Evolutionary conservation across 495 filamentous ascomycete species (phyloP), one percentile per base, ranked within the genome.

Genomic region (Melanomma pulvis-pyrius): DNA sequence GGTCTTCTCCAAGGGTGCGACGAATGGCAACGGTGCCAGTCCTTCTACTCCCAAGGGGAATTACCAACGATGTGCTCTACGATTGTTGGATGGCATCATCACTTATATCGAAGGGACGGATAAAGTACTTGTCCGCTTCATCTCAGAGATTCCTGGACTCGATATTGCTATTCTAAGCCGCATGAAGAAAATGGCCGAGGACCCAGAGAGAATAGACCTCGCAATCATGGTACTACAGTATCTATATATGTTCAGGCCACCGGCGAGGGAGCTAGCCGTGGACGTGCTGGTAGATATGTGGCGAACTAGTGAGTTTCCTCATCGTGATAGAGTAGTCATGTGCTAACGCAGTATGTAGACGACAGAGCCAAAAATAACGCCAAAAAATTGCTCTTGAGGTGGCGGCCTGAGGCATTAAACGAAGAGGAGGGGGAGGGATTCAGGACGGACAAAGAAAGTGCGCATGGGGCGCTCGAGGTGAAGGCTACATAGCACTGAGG

Each of bases 81-180:
- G 86, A 63, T 81, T 97, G 22, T 79, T 99, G 21, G 92, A 97
- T 74, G 88, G 88, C n/a, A 88, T 98, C 63, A 72, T 93, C 22
- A 88, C 90, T 8, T 98, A 94, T 75, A 79, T 97, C 12, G 93
- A 96, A 67, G 82, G 86, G 26, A 88, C 89, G 56, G 96, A 98
- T 75, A 94, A 93, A 73, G 82, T 92, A 30, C 79, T 98, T 26
- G 93, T 94, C 46, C 84, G 92, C 34, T 96, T 97, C 75, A 81
- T 99, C 12, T 91, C 91, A 32, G 96, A 99, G 75, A 87, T 98
- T 51, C 96, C 94, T 0, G 88, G 89, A 36, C 79, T 99, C 29
- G 89, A 84, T 24, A 71, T 79, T 22, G 79, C 83, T 12, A 82
- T 97, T 63, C 82, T 96, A 15, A 81, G 87, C 29, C 82, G 89